Conservation (phyloP, 768 basidiomycete genomes). For the Boletus eberwhitei region DNA sequence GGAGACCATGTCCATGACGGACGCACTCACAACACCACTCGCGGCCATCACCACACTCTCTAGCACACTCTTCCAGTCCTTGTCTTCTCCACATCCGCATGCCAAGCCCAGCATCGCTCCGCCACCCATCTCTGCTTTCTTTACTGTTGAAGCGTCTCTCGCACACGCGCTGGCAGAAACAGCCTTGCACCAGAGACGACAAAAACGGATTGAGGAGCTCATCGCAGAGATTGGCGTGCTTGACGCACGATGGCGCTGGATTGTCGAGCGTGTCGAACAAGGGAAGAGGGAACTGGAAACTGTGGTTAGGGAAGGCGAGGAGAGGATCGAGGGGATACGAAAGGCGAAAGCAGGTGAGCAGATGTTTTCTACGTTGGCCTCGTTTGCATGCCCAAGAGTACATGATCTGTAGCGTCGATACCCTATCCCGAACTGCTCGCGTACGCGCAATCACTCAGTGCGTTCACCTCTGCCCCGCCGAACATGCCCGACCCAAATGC, state of each 20-base stretch:
- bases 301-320: slow-evolving; percentile 73
- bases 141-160: slow-evolving; percentile 61
- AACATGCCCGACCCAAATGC: slow-evolving; percentile 75
- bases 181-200: slow-evolving; percentile 71
- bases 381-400: not conserved
- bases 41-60: slow-evolving; percentile 60
- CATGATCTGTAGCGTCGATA: slow-evolving; percentile 53
- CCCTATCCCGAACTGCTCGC: slow-evolving; percentile 80
- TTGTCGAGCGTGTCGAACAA: slow-evolving; percentile 60
- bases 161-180: slow-evolving; percentile 63
- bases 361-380: not conserved
- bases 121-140: slow-evolving; percentile 52
- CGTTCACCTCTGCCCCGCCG: slow-evolving; percentile 86
- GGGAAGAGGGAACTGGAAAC: slow-evolving; percentile 69
- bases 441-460: slow-evolving; percentile 80
- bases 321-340: slow-evolving; percentile 64
- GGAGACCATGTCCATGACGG: slow-evolving; percentile 46
- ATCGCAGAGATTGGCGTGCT: slow-evolving; percentile 68
- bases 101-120: slow-evolving; percentile 33
- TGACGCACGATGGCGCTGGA: slow-evolving; percentile 63
- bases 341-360: slow-evolving; percentile 65
- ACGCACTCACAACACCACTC: slow-evolving; percentile 59
- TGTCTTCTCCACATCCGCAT: slow-evolving; percentile 57
- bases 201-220: slow-evolving; percentile 67
- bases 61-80: slow-evolving; percentile 65